Percentiles rank a stretch among this genome's conserved stretches.
Evolutionary conservation across 2,329 filamentous ascomycete genomes (phyloP).

Genomic region (Cladosporium colombiae): DNA sequence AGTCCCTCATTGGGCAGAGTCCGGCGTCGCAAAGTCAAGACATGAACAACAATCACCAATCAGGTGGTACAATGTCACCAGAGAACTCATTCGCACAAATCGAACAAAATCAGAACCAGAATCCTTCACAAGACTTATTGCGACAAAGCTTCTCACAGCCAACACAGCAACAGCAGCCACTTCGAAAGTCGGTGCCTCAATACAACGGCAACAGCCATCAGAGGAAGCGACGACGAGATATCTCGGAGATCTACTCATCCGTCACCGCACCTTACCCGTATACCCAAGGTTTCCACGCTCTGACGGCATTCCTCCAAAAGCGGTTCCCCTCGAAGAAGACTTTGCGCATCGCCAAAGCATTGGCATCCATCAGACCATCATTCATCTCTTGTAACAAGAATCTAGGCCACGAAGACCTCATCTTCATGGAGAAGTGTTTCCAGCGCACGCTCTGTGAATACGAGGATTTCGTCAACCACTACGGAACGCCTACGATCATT

Average conservation of each 20-base stretch:
- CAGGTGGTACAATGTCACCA: conserved; percentile 30
- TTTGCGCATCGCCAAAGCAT: conserved; percentile 78
- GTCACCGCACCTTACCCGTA: conserved; percentile 93
- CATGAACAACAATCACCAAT: conserved; percentile 43
- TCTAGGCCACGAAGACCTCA: conserved; percentile 82
- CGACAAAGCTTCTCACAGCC: conserved; percentile 38
- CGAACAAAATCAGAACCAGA: conserved; percentile 34
- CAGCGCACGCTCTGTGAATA: conserved; percentile 91
- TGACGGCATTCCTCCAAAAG: conserved; percentile 76
- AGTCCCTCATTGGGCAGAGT: conserved; percentile 59
- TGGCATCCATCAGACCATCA: conserved; percentile 86
- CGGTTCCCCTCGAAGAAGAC: conserved; percentile 78
- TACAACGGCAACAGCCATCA: conserved; percentile 33
- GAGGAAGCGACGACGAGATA: conserved; percentile 63
- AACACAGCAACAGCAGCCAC: conserved; percentile 29
- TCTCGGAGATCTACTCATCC: conserved; percentile 82
- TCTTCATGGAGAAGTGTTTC: conserved; percentile 98
- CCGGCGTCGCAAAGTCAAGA: conserved; percentile 57
- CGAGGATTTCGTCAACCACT: conserved; percentile 86
- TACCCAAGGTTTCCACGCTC: conserved; percentile 82
- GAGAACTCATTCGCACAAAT: conserved; percentile 35
- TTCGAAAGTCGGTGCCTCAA: conserved; percentile 33
- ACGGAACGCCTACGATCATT: conserved; percentile 86
- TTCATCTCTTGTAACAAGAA: conserved; percentile 91
- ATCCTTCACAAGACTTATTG: conserved; percentile 27